These are phyloP conservation scores for Phytomonas sp. DNA, from an alignment of 208 protist genomes.

Conservation along the genomic window DNA sequence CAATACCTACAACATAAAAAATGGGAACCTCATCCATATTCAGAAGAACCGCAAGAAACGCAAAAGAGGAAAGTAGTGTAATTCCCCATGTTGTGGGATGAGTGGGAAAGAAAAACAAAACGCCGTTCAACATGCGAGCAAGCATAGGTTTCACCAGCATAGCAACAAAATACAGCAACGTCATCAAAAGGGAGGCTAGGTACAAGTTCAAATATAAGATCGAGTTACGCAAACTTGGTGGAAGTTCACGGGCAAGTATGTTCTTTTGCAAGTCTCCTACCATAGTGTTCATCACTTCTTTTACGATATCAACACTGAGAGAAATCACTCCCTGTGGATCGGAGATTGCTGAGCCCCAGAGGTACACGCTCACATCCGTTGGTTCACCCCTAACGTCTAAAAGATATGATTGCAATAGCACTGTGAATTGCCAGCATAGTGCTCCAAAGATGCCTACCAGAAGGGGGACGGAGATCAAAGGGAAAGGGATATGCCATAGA, in stretches of 20 bases:
- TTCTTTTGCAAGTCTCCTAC: constrained; percentile 12
- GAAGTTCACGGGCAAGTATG: constrained; percentile 11
- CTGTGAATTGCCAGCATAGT: constrained; percentile 27
- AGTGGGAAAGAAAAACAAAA: constrained; percentile 41
- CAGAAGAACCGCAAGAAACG: constrained; percentile 18
- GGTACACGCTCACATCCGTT: constrained; percentile 16
- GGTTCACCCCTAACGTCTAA: constrained; percentile 11
- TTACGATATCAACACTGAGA: constrained; percentile 20
- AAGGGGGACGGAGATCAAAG: constrained; percentile 53
- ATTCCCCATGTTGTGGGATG: constrained; percentile 70
- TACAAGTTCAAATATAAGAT: constrained; percentile 20
- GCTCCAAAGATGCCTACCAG: constrained; percentile 34
- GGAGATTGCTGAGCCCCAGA: constrained; percentile 16
- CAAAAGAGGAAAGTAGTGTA: constrained; percentile 21
- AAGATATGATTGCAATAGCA: constrained; percentile 17
- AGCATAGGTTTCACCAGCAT: constrained; percentile 29
- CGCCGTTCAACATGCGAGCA: constrained; percentile 17
- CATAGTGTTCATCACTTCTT: constrained; percentile 13
- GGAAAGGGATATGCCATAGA: constrained; percentile 56
- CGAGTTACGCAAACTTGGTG: constrained; percentile 7
- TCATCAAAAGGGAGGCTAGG: constrained; percentile 28
- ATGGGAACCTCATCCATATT: constrained; percentile 15
- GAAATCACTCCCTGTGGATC: constrained; percentile 15
- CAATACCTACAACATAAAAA: constrained; percentile 13
- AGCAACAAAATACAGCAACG: constrained; percentile 34